Evolutionary conservation across 441 rosid species (phyloP).

Genomic region (Gossypium lobatum): DNA sequence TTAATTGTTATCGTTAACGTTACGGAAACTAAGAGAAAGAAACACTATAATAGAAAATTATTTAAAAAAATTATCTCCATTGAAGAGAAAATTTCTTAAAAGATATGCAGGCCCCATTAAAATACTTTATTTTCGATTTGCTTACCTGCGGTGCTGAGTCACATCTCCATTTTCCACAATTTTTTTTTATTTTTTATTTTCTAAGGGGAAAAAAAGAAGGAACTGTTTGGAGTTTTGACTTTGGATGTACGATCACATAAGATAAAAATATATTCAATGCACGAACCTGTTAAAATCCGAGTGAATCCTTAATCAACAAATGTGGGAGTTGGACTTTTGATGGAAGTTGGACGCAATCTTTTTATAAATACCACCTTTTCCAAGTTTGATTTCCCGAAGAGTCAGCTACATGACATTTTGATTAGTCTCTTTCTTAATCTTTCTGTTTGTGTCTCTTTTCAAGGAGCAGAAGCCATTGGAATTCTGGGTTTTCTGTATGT

Average conservation of each 20-base stretch:
- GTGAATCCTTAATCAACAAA: no score
- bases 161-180: no score
- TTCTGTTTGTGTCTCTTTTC: not conserved
- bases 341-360: not conserved
- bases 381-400: not conserved
- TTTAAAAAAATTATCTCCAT: not conserved
- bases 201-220: no score
- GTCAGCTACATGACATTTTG: not conserved
- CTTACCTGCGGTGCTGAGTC: no score
- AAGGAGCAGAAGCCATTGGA: not conserved
- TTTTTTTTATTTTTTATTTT: no score
- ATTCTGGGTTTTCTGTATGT: slow-evolving; percentile 20
- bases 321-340: not conserved
- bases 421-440: not conserved
- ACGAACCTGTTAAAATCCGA: no score
- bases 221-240: no score
- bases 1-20: not conserved
- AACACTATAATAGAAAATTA: not conserved
- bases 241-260: no score
- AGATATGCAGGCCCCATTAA: not conserved
- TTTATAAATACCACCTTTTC: not conserved
- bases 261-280: no score
- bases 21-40: not conserved
- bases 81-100: not conserved
- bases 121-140: no score